A percentile compares a stretch with the other conserved stretches of the same genome.
Evolutionary conservation across 164 flowering plant genomes (phyloP).

Genomic region (Annona cherimola): DNA sequence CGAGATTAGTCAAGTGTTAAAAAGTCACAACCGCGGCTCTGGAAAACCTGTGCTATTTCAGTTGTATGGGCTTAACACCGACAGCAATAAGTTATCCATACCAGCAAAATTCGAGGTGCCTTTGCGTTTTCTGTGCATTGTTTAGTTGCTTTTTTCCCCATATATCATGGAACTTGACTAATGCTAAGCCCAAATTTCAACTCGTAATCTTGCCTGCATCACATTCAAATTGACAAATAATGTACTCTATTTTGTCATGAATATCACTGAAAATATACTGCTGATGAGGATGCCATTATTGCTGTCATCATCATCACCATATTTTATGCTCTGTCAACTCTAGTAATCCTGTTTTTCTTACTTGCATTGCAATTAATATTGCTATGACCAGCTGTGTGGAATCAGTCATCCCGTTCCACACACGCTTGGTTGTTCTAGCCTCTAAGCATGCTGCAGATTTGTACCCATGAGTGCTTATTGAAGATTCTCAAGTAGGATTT

Average conservation of each 20-base stretch:
- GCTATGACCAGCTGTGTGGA: not conserved
- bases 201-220: too few species aligned
- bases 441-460: not conserved
- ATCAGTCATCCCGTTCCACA: not conserved
- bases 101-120: constrained; percentile 78
- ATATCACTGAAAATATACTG: too few species aligned
- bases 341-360: not conserved
- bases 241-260: too few species aligned
- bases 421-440: not conserved
- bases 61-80: constrained; percentile 84
- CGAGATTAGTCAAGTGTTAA: constrained; percentile 54
- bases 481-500: not conserved
- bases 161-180: not conserved
- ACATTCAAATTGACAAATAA: too few species aligned
- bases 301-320: not conserved
- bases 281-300: not conserved
- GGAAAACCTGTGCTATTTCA: constrained; percentile 69
- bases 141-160: not conserved
- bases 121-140: not conserved
- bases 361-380: not conserved
- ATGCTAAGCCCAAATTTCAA: not conserved
- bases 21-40: constrained; percentile 33
- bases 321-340: not conserved
- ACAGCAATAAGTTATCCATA: constrained; percentile 68
- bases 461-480: not conserved